Evolutionary conservation across 345 rosid genomes (phyloP).

Genomic region (Lepidium didymum): DNA sequence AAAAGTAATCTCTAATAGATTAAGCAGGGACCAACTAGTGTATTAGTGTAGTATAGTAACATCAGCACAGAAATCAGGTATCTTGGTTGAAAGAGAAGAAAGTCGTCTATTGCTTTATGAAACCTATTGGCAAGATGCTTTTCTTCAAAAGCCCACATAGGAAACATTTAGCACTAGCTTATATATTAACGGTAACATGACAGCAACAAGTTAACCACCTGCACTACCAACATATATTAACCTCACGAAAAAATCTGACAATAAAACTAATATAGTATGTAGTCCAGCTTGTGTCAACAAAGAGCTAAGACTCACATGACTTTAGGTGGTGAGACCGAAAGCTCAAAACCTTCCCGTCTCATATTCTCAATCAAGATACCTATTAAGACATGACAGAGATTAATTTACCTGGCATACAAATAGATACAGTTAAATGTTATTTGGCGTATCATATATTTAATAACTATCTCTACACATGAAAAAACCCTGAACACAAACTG

Average conservation of each 20-base stretch:
- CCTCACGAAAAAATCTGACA: not conserved
- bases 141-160: not conserved
- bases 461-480: not conserved
- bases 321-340: conserved; percentile 93
- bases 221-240: not conserved
- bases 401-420: conserved; percentile 7
- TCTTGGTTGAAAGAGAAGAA: not conserved
- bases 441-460: not conserved
- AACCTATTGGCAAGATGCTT: not conserved
- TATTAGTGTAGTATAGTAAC: not conserved
- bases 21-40: not conserved
- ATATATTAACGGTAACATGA: not conserved
- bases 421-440: not conserved
- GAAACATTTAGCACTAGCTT: not conserved
- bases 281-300: not conserved
- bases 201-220: not conserved
- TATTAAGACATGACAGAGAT: conserved; percentile 28
- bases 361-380: conserved; percentile 97
- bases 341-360: conserved; percentile 98
- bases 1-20: not conserved
- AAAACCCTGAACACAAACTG: conserved; percentile 7
- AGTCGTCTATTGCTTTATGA: not conserved
- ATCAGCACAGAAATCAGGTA: not conserved
- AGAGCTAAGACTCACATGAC: conserved; percentile 67
- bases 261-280: not conserved